Base-by-base conservation (phyloP, 176 grass and related monocot species). In the Oryza australiensis region DNA sequence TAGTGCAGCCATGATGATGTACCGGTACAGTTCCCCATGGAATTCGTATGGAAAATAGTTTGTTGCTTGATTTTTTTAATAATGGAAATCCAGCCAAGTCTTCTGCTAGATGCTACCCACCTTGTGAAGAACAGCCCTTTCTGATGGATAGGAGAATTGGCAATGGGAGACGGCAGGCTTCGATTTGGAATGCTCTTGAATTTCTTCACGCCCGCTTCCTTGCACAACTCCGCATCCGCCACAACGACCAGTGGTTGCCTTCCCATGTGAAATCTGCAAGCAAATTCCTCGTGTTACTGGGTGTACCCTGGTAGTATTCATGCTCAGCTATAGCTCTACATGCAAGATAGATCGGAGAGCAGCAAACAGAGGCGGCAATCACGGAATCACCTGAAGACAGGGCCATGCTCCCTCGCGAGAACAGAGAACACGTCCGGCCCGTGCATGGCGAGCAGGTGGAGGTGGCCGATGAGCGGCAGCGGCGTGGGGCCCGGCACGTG, bases 241-340 rank as follows among this genome's bases (percentile, higher is more conserved):
- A 22, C 63, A 45, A 77, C 5, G 55, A 68, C 14, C 4, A 85
- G 29, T 10, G 60, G 63, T 20, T 77, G 38, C 7, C 35, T 76
- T 34, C 34, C 62, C 77, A 86, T 65, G 66, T 68, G 62, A 37
- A 84, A 84, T 33, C 73, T 83, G 2, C 12, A 66, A n/a, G 27
- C 75, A 29, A 65, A 14, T 46, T n/a, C n/a, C n/a, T n/a, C n/a
- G n/a, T n/a, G n/a, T n/a, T n/a, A n/a, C n/a, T n/a, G n/a, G n/a
- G n/a, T n/a, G n/a, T n/a, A n/a, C n/a, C n/a, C n/a, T n/a, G n/a
- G n/a, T n/a, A n/a, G n/a, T n/a, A n/a, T n/a, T n/a, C n/a, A n/a
- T n/a, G n/a, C n/a, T n/a, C 43, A 41, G 38, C 38, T 41, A 2
- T 46, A 46, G 43, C 11, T 46, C 1, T 46, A 12, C 43, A 14